Conservation (phyloP, 2,329 filamentous ascomycete genomes). For the Calycina herbarum region DNA sequence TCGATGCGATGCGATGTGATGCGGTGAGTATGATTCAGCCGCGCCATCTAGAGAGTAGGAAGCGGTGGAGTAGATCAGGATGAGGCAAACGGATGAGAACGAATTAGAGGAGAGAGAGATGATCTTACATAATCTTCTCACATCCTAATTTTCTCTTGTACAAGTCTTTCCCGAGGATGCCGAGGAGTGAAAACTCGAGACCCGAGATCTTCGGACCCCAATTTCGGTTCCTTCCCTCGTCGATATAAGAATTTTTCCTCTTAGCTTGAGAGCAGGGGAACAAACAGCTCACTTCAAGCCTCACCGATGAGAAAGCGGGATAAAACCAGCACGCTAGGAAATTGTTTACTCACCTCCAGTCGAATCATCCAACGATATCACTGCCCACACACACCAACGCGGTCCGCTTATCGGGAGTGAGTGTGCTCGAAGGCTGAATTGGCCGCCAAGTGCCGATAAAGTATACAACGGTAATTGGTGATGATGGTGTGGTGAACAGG, state of each 20-base stretch:
- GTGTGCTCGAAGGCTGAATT: slow-evolving; percentile 9
- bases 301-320: neutral
- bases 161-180: no score
- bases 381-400: slow-evolving; percentile 16
- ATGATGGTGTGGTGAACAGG: neutral
- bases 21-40: slow-evolving; percentile 15
- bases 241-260: no score
- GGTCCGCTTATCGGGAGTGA: slow-evolving; percentile 10
- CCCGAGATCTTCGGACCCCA: neutral
- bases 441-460: slow-evolving; percentile 13
- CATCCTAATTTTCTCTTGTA: no score
- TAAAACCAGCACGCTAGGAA: neutral
- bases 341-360: no score
- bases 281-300: slow-evolving; percentile 3
- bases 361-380: slow-evolving; percentile 11
- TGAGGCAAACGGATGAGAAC: neutral
- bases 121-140: neutral
- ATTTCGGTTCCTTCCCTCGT: slow-evolving; percentile 2
- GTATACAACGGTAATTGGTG: neutral
- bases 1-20: no score
- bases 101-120: neutral
- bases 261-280: neutral
- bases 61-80: neutral
- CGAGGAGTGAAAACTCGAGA: neutral
- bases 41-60: neutral